Conservation (phyloP, 768 basidiomycete genomes). For the Mycena galopus region DNA sequence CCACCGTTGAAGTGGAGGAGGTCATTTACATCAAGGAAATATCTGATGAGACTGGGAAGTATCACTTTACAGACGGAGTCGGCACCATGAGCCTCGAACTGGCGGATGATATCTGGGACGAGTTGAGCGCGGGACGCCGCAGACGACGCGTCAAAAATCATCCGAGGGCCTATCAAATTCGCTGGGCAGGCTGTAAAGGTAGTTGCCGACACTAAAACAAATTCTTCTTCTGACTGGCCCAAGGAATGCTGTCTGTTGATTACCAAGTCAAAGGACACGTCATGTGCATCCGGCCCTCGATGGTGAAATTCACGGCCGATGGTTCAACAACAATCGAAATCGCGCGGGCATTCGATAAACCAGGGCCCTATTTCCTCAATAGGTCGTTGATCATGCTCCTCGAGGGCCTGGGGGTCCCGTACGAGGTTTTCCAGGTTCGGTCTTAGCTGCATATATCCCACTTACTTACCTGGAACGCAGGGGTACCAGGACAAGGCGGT, state of each 20-base stretch:
- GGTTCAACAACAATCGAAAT: slow-evolving; percentile 68
- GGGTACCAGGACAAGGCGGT: slow-evolving; percentile 67
- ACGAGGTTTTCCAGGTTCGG: slow-evolving; percentile 60
- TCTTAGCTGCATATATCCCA: background rate
- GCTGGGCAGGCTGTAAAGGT: slow-evolving; percentile 76
- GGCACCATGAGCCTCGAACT: slow-evolving; percentile 72
- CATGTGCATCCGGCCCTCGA: slow-evolving; percentile 68
- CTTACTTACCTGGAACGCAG: slow-evolving; percentile 8
- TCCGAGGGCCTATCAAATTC: slow-evolving; percentile 70
- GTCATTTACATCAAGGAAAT: slow-evolving; percentile 58
- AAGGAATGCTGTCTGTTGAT: slow-evolving; percentile 70
- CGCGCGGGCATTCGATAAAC: slow-evolving; percentile 72
- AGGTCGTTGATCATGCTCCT: slow-evolving; percentile 77
- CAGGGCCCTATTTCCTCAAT: slow-evolving; percentile 69
- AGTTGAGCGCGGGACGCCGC: slow-evolving; percentile 54
- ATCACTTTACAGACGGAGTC: slow-evolving; percentile 78
- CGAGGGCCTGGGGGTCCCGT: slow-evolving; percentile 70
- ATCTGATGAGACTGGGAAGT: slow-evolving; percentile 46
- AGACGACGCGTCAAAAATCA: slow-evolving; percentile 47
- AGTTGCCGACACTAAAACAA: slow-evolving; percentile 47
- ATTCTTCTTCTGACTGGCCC: slow-evolving; percentile 20
- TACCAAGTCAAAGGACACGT: slow-evolving; percentile 61
- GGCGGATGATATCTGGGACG: slow-evolving; percentile 62
- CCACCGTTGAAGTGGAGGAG: slow-evolving; percentile 62
- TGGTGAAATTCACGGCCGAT: slow-evolving; percentile 74